Base-by-base conservation (phyloP, 176 grass and related monocot species). In the Microstegium vimineum region DNA sequence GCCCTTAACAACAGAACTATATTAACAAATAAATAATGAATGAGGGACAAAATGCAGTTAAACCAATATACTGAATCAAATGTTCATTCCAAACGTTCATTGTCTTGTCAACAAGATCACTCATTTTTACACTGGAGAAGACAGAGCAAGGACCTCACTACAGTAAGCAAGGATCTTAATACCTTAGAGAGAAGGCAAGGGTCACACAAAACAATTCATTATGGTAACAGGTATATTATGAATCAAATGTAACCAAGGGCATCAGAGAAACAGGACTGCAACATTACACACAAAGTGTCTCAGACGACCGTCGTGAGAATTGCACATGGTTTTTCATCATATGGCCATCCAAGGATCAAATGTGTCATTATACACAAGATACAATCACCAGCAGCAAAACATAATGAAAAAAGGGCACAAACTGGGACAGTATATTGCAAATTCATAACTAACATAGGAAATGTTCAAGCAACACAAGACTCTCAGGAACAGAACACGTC, bases 221-320 rank as follows among this genome's bases (percentile, higher is more conserved):
- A 56, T 54, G 14, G 22, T 28, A 13, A 57, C 16, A 26, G 8
- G 27, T 30, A 5, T 7, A 18, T 62, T 7, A 18, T 62, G 8
- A 12, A 73, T 35, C 10, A 40, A 71, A 73, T 41, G 22, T 35
- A 12, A 49, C 22, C 11, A 43, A 17, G 47, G 62, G 10, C 77
- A 86, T 86, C 85, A 86, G 84, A 86, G 33, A 78, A 67, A 79
- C 82, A 86, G 75, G 75, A 83, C 76, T 90, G 88, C 88, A 90
- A 76, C 88, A 90, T 86, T 86, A 86, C 84, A 90, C 88, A 86
- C 88, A 42, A 69, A 81, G 85, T 91, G 85, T 91, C 89, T 91
- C 85, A 91, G 85, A 88, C 47, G 89, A 91, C 89, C 85, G 57
- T 88, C 85, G 33, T 88, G 89, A 88, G 89, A 77, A 73, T 80